Evolutionary conservation across 805 yeast species (phyloP).

Genomic region (Saccharomyces eubayanus): DNA sequence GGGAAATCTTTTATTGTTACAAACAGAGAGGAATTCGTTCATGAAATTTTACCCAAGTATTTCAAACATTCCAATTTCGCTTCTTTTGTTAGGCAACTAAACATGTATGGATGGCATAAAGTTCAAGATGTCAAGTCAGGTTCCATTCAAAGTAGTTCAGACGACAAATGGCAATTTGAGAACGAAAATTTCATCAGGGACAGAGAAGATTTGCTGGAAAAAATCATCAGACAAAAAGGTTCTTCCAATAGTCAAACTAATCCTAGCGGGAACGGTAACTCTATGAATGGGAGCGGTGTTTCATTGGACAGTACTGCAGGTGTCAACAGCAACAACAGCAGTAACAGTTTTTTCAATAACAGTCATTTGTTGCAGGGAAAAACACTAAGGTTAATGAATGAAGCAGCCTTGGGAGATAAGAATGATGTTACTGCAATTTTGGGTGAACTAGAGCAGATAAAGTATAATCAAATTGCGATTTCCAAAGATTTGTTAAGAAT

Average conservation of each 20-base stretch:
- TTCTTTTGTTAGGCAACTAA: slow-evolving; percentile 88
- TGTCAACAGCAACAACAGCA: slow-evolving; percentile 1
- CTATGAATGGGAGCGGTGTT: not conserved
- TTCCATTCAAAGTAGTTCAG: slow-evolving; percentile 47
- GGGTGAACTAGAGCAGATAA: slow-evolving; percentile 66
- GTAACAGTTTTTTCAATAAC: not conserved
- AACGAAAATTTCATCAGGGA: slow-evolving; percentile 71
- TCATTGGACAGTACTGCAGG: not conserved
- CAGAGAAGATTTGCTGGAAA: slow-evolving; percentile 76
- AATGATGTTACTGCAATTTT: slow-evolving; percentile 33
- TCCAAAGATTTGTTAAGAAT: slow-evolving; percentile 79
- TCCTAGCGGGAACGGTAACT: slow-evolving; percentile 20
- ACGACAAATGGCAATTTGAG: slow-evolving; percentile 84
- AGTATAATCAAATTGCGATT: slow-evolving; percentile 69
- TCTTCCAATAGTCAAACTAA: slow-evolving; percentile 1
- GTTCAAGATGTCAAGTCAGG: slow-evolving; percentile 87
- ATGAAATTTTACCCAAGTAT: slow-evolving; percentile 75
- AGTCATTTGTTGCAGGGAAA: not conserved
- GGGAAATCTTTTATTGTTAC: slow-evolving; percentile 80
- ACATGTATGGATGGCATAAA: slow-evolving; percentile 99
- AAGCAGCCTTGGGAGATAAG: slow-evolving; percentile 7
- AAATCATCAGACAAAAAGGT: slow-evolving; percentile 66
- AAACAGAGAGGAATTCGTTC: slow-evolving; percentile 77
- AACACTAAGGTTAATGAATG: slow-evolving; percentile 10
- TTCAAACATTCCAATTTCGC: slow-evolving; percentile 95